Percentiles rank a stretch among this genome's conserved stretches.
Evolutionary conservation across 2,329 filamentous ascomycete species (phyloP).

Genomic region (Alternaria solani): DNA sequence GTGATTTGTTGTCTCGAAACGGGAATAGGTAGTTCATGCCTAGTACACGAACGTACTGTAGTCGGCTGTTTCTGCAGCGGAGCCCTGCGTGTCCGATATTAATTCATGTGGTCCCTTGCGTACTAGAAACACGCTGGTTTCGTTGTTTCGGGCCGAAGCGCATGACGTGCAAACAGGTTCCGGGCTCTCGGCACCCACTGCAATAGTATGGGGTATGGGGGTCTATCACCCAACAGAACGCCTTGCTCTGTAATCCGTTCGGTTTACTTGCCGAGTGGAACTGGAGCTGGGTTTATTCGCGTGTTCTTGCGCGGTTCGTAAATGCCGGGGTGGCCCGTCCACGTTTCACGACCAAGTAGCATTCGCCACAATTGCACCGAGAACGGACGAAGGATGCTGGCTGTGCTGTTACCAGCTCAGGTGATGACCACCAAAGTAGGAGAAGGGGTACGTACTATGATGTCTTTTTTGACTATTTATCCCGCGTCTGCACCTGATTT

Average conservation of each 20-base stretch:
- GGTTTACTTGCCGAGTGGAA: neutral
- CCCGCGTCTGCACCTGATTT: neutral
- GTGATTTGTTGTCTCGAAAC: conserved; percentile 8
- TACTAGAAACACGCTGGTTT: conserved; percentile 2
- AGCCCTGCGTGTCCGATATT: neutral
- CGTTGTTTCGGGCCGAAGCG: conserved; percentile 17
- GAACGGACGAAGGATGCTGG: neutral
- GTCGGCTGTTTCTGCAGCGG: neutral
- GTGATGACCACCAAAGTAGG: neutral
- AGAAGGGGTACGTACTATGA: neutral
- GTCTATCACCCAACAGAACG: neutral
- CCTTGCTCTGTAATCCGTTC: neutral
- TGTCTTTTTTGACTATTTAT: neutral
- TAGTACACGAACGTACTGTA: neutral
- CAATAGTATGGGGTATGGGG: neutral
- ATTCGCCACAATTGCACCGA: conserved; percentile 4
- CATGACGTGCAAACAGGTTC: conserved; percentile 3
- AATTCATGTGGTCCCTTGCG: neutral
- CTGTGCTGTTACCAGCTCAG: neutral
- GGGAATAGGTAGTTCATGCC: neutral
- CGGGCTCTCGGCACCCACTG: neutral
- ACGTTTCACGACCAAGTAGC: neutral
- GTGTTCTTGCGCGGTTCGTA: neutral
- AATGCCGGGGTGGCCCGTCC: neutral
- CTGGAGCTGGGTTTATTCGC: neutral